phyloP scores from a whole-genome alignment of 108 stramenopile species.

The Conticribra weissflogii region DNA sequence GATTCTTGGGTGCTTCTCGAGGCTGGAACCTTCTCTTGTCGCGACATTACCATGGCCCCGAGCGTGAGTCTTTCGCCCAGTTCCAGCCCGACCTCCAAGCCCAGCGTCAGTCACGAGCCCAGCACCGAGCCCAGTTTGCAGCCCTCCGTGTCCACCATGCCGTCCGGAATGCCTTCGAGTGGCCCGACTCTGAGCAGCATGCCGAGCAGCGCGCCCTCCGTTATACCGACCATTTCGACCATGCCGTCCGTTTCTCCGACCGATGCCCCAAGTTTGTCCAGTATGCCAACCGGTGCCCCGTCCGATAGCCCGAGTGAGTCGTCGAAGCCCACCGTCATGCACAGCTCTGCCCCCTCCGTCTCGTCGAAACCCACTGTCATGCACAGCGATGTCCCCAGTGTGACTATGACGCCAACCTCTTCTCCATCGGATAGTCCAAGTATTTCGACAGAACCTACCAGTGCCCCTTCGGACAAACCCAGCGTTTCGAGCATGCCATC shows the following conservation, averaged over 20 bases:
- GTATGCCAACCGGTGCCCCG: background rate
- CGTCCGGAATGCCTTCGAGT: constrained; percentile 6
- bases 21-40: constrained; percentile 37
- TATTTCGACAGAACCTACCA: constrained; percentile 7
- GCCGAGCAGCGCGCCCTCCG: background rate
- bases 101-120: background rate
- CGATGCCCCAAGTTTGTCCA: background rate
- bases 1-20: constrained; percentile 46
- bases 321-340: constrained; percentile 8
- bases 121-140: background rate
- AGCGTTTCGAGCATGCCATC: background rate
- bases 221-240: constrained; percentile 3
- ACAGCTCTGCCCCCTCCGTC: background rate
- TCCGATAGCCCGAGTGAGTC: background rate
- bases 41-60: constrained; percentile 34
- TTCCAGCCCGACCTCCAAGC: background rate
- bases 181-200: background rate
- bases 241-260: background rate
- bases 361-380: constrained; percentile 9
- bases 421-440: background rate
- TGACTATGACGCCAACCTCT: background rate
- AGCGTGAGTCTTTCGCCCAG: constrained; percentile 3
- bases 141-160: constrained; percentile 9
- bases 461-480: constrained; percentile 5
- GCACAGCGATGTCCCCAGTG: background rate